Percentiles rank a stretch among this genome's conserved stretches.
phyloP scores from a whole-genome alignment of 108 stramenopile genomes.

The Cyclotella choctawhatcheeana region DNA sequence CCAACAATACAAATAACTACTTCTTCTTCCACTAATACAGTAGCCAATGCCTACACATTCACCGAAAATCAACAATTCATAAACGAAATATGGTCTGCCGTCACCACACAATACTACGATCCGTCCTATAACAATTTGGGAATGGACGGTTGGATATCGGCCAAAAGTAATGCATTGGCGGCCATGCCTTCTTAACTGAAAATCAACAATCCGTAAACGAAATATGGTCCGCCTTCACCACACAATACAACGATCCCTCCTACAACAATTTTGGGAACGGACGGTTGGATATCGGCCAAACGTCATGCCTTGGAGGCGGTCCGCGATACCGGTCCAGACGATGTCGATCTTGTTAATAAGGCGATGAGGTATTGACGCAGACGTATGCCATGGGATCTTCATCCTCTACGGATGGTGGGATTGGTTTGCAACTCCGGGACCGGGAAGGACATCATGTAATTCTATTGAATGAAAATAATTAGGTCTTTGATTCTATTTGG shows the following conservation, averaged over 20 bases:
- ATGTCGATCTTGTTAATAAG: constrained; percentile 36
- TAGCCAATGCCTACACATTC: background rate
- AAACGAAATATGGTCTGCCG: background rate
- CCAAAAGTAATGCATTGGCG: constrained; percentile 44
- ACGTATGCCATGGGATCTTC: constrained; percentile 46
- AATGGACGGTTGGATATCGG: constrained; percentile 55
- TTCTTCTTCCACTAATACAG: too few relatives aligned
- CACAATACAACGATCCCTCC: constrained; percentile 57
- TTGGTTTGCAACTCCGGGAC: constrained; percentile 60
- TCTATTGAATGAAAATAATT: constrained; percentile 79
- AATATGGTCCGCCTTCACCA: constrained; percentile 60
- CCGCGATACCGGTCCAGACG: constrained; percentile 59
- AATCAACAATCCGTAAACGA: constrained; percentile 61
- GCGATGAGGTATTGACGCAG: constrained; percentile 57
- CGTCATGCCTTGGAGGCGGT: constrained; percentile 45
- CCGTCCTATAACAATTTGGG: constrained; percentile 21
- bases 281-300: constrained; percentile 53
- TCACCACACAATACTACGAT: background rate
- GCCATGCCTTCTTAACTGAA: too few relatives aligned
- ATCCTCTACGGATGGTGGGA: constrained; percentile 48
- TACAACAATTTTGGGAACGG: constrained; percentile 62
- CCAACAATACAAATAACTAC: background rate
- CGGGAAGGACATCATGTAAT: constrained; percentile 74
- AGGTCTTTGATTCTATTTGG: constrained; percentile 78
- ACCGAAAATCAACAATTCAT: background rate